phyloP scores from a whole-genome alignment of 148 eudicot species.

The Cornus florida region DNA sequence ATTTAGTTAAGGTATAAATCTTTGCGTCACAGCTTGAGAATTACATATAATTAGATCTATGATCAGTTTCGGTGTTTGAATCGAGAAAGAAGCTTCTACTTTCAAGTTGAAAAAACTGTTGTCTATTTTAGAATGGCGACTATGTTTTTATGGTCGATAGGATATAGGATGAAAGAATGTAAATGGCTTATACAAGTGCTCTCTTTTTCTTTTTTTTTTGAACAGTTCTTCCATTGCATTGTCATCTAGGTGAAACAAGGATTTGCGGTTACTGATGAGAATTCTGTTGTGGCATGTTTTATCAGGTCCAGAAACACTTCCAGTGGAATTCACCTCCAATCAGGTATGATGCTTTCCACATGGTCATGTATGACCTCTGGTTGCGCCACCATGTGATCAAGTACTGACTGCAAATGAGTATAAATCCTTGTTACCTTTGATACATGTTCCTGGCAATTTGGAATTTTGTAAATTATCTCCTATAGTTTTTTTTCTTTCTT shows the following conservation, averaged over 20 bases:
- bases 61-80: too few relatives aligned
- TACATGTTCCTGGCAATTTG: neutral
- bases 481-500: neutral
- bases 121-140: neutral
- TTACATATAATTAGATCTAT: neutral
- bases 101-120: neutral
- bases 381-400: slow-evolving; percentile 45
- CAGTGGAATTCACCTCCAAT: slow-evolving; percentile 53
- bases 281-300: neutral
- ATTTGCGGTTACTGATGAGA: neutral
- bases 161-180: neutral
- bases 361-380: slow-evolving; percentile 61
- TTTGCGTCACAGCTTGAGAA: neutral
- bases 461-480: neutral
- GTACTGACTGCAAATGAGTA: slow-evolving; percentile 27
- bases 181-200: neutral
- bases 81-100: neutral
- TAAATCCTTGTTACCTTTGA: neutral
- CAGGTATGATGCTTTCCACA: slow-evolving; percentile 53
- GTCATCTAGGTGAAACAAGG: neutral
- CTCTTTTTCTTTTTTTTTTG: neutral
- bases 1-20: slow-evolving; percentile 40
- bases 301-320: slow-evolving; percentile 51
- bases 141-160: neutral
- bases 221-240: neutral